These are phyloP conservation scores for Backusella mclennaniae DNA, from an alignment of 192 early-diverging fungal species.

Conservation along the genomic window DNA sequence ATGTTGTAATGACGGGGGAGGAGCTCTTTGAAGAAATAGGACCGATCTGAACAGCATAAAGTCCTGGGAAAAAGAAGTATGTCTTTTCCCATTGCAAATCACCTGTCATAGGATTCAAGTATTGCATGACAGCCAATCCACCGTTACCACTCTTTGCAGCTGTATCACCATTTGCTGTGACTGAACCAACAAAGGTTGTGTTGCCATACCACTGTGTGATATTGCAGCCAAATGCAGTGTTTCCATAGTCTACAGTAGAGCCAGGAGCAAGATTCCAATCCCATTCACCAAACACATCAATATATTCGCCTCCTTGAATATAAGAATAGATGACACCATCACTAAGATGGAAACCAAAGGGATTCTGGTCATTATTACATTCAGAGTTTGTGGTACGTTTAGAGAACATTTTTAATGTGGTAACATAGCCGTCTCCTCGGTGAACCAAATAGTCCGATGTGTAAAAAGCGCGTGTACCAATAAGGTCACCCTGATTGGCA, in stretches of 20 bases:
- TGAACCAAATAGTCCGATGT: constrained; percentile 20
- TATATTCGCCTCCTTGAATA: constrained; percentile 24
- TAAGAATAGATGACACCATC: constrained; percentile 31
- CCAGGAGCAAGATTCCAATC: constrained; percentile 35
- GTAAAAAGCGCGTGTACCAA: constrained; percentile 12
- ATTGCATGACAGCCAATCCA: constrained; percentile 31
- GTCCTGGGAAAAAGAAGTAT: constrained; percentile 24
- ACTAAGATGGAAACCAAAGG: constrained; percentile 30
- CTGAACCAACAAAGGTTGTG: constrained; percentile 29
- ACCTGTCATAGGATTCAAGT: constrained; percentile 23
- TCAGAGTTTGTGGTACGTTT: constrained; percentile 26
- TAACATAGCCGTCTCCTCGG: constrained; percentile 13
- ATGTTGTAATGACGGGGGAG: constrained; percentile 12
- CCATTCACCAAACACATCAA: constrained; percentile 30
- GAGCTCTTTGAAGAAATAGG: background rate
- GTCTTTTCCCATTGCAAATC: constrained; percentile 22
- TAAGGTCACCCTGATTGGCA: background rate
- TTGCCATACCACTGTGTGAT: constrained; percentile 16
- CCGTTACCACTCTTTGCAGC: background rate
- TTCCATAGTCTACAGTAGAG: constrained; percentile 27
- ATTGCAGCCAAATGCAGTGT: constrained; percentile 13
- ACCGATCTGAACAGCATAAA: constrained; percentile 22
- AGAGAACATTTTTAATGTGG: constrained; percentile 32
- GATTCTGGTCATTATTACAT: constrained; percentile 29
- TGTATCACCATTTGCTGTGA: constrained; percentile 5